Conservation (phyloP, 257 asterid species). For the Striga asiatica region DNA sequence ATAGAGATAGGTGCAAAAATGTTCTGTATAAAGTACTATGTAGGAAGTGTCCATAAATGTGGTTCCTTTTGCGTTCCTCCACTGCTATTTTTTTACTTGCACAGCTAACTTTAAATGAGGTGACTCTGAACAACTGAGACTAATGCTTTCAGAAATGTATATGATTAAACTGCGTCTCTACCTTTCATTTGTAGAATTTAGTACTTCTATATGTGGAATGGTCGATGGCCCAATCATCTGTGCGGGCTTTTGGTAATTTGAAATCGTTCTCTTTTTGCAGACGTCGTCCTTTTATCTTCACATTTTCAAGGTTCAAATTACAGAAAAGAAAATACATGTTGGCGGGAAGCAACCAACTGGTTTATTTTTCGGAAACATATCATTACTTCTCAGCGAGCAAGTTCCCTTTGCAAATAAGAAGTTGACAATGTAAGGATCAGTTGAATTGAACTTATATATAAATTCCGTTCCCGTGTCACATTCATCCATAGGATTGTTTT, state of each 20-base stretch:
- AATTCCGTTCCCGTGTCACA: constrained; percentile 4
- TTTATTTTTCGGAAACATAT: constrained; percentile 53
- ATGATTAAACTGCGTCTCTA: not conserved
- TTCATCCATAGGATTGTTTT: constrained; percentile 2
- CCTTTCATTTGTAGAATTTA: constrained; percentile 6
- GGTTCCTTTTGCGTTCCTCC: not conserved
- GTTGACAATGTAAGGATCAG: constrained; percentile 60
- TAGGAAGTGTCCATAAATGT: not conserved
- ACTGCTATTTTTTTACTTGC: not conserved
- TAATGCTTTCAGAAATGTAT: not conserved
- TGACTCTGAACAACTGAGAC: not conserved
- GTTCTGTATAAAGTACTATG: constrained; percentile 3
- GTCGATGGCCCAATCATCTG: constrained; percentile 8
- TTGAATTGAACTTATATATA: constrained; percentile 4
- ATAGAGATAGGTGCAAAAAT: not conserved
- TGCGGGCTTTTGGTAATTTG: constrained; percentile 12
- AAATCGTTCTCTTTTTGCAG: constrained; percentile 37
- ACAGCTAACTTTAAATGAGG: constrained; percentile 1
- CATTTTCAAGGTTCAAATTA: constrained; percentile 70
- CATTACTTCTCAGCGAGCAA: constrained; percentile 73
- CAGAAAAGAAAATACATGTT: constrained; percentile 65
- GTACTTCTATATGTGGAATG: constrained; percentile 1
- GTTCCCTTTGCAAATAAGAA: constrained; percentile 69
- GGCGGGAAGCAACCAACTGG: constrained; percentile 97
- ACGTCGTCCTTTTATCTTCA: constrained; percentile 84